phyloP scores from a whole-genome alignment of 2,329 filamentous ascomycete species.

The Scedosporium apiospermum region DNA sequence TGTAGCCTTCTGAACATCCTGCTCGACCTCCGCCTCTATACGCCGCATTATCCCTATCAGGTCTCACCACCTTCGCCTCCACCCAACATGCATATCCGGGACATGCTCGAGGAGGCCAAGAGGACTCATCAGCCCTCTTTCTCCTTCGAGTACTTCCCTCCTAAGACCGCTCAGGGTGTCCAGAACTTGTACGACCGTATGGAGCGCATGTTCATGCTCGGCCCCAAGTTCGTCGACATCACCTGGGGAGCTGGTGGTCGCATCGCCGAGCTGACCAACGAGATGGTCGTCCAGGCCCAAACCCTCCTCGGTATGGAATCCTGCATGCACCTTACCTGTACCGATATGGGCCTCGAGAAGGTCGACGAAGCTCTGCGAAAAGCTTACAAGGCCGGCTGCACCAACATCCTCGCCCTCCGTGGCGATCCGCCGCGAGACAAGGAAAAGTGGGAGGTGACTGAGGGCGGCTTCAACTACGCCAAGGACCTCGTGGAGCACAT shows the following conservation, averaged over 20 bases:
- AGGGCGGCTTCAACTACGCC: conserved; percentile 84
- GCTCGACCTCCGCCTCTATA: not conserved
- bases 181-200: conserved; percentile 99
- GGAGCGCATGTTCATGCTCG: conserved; percentile 95
- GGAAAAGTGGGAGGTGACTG: conserved; percentile 84
- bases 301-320: conserved; percentile 93
- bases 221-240: conserved; percentile 93
- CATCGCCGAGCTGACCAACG: conserved; percentile 83
- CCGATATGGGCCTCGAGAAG: conserved; percentile 90
- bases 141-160: conserved; percentile 99
- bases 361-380: conserved; percentile 80
- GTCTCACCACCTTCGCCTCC: not conserved
- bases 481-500: conserved; percentile 85
- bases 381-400: conserved; percentile 91
- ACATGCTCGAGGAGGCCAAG: conserved; percentile 79
- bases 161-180: conserved; percentile 93
- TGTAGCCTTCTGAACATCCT: not conserved
- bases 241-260: conserved; percentile 96
- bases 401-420: conserved; percentile 88
- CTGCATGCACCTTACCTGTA: conserved; percentile 98
- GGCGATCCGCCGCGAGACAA: conserved; percentile 91
- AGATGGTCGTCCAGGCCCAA: conserved; percentile 96
- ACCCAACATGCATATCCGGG: conserved; percentile 81
- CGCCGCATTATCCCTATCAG: not conserved
- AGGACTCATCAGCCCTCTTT: conserved; percentile 75